Evolutionary conservation across 75 land plant genomes (phyloP).

Genomic region (Pseudotsuga menziesii): DNA sequence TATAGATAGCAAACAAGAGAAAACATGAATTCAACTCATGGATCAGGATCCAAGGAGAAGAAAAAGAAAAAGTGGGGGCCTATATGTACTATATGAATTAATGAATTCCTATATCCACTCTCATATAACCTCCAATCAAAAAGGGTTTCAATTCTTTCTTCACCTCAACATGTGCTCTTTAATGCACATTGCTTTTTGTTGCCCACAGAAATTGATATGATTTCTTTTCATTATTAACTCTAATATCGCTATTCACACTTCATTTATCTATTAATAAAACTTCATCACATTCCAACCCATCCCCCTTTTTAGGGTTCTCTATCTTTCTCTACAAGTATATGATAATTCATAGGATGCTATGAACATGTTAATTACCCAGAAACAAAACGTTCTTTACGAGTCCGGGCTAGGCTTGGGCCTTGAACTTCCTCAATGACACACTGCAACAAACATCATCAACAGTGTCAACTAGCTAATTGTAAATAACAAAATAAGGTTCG

Average conservation of each 20-base stretch:
- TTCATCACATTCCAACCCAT: neutral
- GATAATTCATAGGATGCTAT: neutral
- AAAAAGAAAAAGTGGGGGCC: no score
- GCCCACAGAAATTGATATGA: neutral
- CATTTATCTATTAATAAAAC: neutral
- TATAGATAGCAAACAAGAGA: neutral
- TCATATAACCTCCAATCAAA: neutral
- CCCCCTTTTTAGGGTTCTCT: neutral
- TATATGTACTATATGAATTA: neutral
- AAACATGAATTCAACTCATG: neutral
- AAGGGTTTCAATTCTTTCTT: neutral
- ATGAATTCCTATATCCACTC: neutral
- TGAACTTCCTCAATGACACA: slow-evolving; percentile 9
- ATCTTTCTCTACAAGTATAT: neutral
- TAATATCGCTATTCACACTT: neutral
- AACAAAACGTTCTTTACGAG: slow-evolving; percentile 10
- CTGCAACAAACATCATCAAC: neutral
- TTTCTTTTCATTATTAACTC: neutral
- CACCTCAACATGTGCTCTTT: neutral
- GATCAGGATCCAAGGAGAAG: neutral
- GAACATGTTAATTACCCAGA: slow-evolving; percentile 1
- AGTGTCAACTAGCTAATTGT: no score
- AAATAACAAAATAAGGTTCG: no score
- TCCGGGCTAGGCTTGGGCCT: slow-evolving; percentile 7
- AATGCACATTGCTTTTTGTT: neutral